Percentiles rank a stretch among this genome's conserved stretches.
Conservation (phyloP, 345 rosid species). For the Cochlearia excelsa region DNA sequence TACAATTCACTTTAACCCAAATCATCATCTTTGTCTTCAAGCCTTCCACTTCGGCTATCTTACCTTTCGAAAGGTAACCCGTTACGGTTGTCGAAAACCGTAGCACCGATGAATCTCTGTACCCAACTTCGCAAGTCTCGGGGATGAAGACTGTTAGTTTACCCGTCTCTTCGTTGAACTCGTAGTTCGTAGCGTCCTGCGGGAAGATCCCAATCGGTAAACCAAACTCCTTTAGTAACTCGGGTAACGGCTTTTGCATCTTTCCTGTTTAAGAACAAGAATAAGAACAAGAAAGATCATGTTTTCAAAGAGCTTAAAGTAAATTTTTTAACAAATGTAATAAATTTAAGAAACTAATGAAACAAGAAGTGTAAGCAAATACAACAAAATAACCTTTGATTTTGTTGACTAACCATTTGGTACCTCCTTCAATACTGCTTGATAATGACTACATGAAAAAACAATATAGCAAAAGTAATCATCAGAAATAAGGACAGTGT, state of each 20-base stretch:
- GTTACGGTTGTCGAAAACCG: conserved; percentile 66
- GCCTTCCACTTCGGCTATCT: conserved; percentile 79
- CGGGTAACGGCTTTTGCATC: conserved; percentile 91
- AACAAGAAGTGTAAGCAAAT: not conserved
- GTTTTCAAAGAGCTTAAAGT: too few species aligned
- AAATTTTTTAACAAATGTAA: too few species aligned
- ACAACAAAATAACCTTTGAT: conserved; percentile 57
- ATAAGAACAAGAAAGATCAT: not conserved
- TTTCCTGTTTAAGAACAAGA: conserved; percentile 53
- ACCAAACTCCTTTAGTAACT: conserved; percentile 76
- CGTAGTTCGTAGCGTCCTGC: conserved; percentile 88
- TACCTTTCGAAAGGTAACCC: conserved; percentile 78
- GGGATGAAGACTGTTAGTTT: conserved; percentile 80
- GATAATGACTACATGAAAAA: conserved; percentile 56
- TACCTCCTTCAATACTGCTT: conserved; percentile 81
- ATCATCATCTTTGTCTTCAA: conserved; percentile 84
- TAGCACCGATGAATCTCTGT: conserved; percentile 77
- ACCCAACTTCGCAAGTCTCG: conserved; percentile 77
- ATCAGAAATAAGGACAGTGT: too few species aligned
- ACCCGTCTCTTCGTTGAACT: conserved; percentile 76
- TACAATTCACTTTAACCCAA: conserved; percentile 80
- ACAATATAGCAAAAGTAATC: too few species aligned
- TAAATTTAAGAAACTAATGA: not conserved
- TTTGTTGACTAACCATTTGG: conserved; percentile 92
- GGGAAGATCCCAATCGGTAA: conserved; percentile 90